Evolutionary conservation across 805 yeast genomes (phyloP).

Genomic region (Spathaspora boniae): DNA sequence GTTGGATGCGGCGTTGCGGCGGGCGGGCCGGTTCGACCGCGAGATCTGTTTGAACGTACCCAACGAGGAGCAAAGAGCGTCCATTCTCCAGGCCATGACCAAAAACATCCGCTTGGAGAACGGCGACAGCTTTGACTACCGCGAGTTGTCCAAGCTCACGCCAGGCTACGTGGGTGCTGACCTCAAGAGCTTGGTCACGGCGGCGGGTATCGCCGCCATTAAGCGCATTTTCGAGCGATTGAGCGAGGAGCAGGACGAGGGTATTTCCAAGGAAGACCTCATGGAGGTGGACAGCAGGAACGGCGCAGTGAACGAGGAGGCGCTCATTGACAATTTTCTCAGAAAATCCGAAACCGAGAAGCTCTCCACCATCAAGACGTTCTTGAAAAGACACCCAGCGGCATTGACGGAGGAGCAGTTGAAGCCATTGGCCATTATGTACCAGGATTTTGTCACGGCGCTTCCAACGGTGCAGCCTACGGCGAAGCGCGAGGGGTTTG

Average conservation of each 20-base stretch:
- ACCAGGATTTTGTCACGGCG: constrained; percentile 78
- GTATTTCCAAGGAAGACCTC: constrained; percentile 12
- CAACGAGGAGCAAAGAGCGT: constrained; percentile 72
- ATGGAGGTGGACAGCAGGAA: constrained; percentile 35
- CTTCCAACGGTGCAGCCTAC: constrained; percentile 94
- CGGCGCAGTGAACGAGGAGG: constrained; percentile 7
- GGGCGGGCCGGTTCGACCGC: constrained; percentile 95
- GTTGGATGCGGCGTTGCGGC: constrained; percentile 86
- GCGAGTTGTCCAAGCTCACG: constrained; percentile 79
- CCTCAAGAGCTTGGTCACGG: constrained; percentile 86
- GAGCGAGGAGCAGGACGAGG: constrained; percentile 36
- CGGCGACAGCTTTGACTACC: constrained; percentile 63
- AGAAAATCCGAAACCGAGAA: constrained; percentile 32
- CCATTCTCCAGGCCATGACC: constrained; percentile 75
- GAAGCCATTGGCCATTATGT: constrained; percentile 68
- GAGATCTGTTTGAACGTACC: constrained; percentile 96
- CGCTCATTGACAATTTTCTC: constrained; percentile 26
- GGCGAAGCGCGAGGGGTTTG: constrained; percentile 97
- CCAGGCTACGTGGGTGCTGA: constrained; percentile 99
- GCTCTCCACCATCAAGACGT: constrained; percentile 66
- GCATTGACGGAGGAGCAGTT: constrained; percentile 77
- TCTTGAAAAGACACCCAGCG: constrained; percentile 69
- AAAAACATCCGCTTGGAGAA: constrained; percentile 54
- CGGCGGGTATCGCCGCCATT: constrained; percentile 93
- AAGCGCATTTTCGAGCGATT: constrained; percentile 78